Conservation (phyloP, 2,329 filamentous ascomycete species). For the Aspergillus intermedius region DNA sequence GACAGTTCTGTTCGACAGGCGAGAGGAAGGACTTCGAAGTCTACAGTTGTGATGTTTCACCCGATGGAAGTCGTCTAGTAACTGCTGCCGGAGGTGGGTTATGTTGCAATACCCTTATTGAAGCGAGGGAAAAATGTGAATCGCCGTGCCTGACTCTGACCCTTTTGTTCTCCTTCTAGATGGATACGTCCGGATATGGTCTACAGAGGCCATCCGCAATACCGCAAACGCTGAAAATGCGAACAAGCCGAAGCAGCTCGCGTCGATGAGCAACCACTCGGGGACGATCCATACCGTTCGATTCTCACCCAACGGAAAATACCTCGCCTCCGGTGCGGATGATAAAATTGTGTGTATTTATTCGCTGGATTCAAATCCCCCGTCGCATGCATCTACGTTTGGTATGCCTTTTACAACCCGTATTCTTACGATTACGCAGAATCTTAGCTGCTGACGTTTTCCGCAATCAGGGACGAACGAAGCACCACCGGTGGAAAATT, state of each 20-base stretch:
- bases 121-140: background rate
- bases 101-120: background rate
- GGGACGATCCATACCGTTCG: conserved; percentile 95
- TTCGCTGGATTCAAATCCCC: conserved; percentile 74
- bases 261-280: conserved; percentile 96
- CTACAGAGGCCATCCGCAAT: conserved; percentile 85
- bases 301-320: conserved; percentile 91
- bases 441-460: conserved; percentile 7
- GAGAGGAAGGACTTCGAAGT: conserved; percentile 98
- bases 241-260: conserved; percentile 80
- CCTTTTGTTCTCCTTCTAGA: conserved; percentile 46
- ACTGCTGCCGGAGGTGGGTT: conserved; percentile 82
- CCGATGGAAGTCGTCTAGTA: conserved; percentile 83
- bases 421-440: conserved; percentile 1
- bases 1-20: conserved; percentile 44
- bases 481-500: conserved; percentile 89
- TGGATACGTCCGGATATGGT: conserved; percentile 96
- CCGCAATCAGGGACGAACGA: conserved; percentile 64
- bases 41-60: conserved; percentile 95
- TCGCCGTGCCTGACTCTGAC: conserved; percentile 4
- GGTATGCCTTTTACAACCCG: conserved; percentile 46
- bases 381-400: conserved; percentile 69
- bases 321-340: conserved; percentile 92
- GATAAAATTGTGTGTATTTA: conserved; percentile 99
- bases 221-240: conserved; percentile 64